Evolutionary conservation across 176 grass and related monocot genomes (phyloP).

Genomic region (Zoysia japonica): DNA sequence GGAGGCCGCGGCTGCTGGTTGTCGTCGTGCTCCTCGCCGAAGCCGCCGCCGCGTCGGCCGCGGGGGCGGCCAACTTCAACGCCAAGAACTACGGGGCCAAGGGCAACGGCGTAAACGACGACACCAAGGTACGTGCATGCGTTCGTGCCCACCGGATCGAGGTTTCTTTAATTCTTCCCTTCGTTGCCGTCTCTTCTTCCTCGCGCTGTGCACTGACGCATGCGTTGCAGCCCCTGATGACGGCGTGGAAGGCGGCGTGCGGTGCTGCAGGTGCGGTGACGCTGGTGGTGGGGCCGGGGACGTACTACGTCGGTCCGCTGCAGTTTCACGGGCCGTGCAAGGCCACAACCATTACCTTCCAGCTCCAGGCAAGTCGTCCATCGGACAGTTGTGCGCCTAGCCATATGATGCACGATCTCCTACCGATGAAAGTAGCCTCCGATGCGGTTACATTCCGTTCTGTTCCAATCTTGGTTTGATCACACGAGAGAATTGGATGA

Average conservation of each 20-base stretch:
- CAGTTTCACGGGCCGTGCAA: slow-evolving; percentile 61
- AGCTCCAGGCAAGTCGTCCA: slow-evolving; percentile 46
- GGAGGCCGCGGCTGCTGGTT: not conserved
- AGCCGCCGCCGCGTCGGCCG: not conserved
- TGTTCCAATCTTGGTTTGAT: too few relatives aligned
- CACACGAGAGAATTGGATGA: too few relatives aligned
- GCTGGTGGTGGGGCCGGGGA: slow-evolving; percentile 42
- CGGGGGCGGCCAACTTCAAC: slow-evolving; percentile 10
- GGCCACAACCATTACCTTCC: slow-evolving; percentile 43
- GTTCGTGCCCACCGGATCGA: too few relatives aligned
- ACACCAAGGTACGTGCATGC: slow-evolving; percentile 38
- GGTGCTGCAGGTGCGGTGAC: slow-evolving; percentile 39
- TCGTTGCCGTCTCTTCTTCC: too few relatives aligned
- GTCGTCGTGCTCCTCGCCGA: not conserved
- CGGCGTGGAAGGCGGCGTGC: slow-evolving; percentile 57
- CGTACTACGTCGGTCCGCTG: slow-evolving; percentile 44
- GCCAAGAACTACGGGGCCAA: slow-evolving; percentile 48
- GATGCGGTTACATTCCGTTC: not conserved
- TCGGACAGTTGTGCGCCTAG: not conserved
- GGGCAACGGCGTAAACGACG: slow-evolving; percentile 46
- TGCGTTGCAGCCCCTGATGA: slow-evolving; percentile 40
- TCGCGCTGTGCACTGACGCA: not conserved
- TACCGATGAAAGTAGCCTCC: not conserved
- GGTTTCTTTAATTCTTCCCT: too few relatives aligned
- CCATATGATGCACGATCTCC: not conserved